Evolutionary conservation across 176 grass and related monocot species (phyloP).

Genomic region (Rhipidocladum racemiflorum): DNA sequence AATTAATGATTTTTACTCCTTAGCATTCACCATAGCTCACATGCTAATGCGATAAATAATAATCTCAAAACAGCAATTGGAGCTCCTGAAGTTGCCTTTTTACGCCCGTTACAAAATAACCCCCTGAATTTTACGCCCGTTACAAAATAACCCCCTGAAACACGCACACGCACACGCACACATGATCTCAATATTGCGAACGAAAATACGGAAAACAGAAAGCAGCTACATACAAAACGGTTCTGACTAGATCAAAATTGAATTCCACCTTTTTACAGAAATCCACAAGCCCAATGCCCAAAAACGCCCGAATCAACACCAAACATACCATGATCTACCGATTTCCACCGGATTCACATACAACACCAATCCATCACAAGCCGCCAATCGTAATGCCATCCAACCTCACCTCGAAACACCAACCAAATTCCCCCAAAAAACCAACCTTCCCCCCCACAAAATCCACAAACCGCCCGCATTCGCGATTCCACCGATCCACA

Average conservation of each 20-base stretch:
- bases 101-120: neutral
- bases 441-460: neutral
- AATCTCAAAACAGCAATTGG: neutral
- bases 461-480: constrained; percentile 20
- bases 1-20: neutral
- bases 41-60: neutral
- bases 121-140: neutral
- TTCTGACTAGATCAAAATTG: neutral
- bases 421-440: neutral
- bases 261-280: neutral
- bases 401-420: neutral
- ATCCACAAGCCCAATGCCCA: neutral
- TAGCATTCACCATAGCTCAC: neutral
- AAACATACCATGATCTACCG: neutral
- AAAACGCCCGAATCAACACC: neutral
- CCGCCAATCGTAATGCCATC: neutral
- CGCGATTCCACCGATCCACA: neutral
- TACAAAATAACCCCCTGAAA: neutral
- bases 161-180: neutral
- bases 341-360: neutral
- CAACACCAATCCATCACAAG: neutral
- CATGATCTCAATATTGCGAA: neutral
- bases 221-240: neutral
- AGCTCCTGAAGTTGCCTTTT: neutral
- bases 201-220: neutral